Evolutionary conservation across 1,284 basidiomycete species (phyloP), one percentile per base, ranked within the genome.

Genomic region (Leccinum angustisporum): DNA sequence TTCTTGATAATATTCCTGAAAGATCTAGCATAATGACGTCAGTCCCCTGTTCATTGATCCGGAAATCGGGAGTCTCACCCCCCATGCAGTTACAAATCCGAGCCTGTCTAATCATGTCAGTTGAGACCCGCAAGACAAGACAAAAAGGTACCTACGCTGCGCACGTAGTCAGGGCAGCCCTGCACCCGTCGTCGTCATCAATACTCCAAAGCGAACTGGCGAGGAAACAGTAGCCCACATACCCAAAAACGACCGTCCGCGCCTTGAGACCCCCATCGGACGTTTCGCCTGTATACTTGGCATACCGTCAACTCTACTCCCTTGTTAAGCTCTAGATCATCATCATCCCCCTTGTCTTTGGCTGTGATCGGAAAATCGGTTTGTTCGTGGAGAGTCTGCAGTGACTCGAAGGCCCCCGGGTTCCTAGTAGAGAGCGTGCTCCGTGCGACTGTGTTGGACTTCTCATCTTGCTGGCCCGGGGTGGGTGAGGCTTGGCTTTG

Each of bases 221-320:
- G 11, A 16, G n/a, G 25, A 30, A 25, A 30, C 9, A 14, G 21
- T 21, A 13, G 21, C 1, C 50, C 27, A 69, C 80, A 60, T 62
- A 83, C 82, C 63, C 82, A 63, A 79, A 56, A 14, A 84, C 76
- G 31, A 84, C 77, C 4, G 80, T 69, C 84, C 84, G 85, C 2
- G 84, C 84, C 63, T 77, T 76, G 43, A 79, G 66, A 2, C 84
- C 84, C 33, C 84, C 84, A 67, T 86, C 84, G 2, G 81, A 81
- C 9, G 74, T 55, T 7, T 61, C 74, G 34, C 61, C 66, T 2
- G 56, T 62, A 58, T 64, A 68, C 60, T 70, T 73, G 57, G 58
- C 61, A 57, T 68, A 72, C 60, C 1, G 60, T 31, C 11, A 61
- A 36, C 4, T 48, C 11, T 1, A 31, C 46, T 7, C 1, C 36